Conservation (phyloP, 139 green algal species). For the Closterium sp. region DNA sequence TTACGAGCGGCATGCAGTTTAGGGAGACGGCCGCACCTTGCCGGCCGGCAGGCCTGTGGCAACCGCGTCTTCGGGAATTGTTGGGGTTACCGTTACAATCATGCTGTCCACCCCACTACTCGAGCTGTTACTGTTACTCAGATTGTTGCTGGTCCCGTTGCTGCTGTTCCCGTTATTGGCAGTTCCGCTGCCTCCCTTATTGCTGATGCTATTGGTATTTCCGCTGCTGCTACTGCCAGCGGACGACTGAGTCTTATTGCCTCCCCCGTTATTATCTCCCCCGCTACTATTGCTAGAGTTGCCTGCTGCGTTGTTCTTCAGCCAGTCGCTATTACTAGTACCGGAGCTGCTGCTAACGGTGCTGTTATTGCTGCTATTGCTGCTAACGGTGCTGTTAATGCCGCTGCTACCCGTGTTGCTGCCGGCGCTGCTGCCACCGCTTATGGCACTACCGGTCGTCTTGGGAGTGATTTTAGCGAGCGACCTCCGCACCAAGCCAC, state of each 20-base stretch:
- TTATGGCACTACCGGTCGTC: neutral
- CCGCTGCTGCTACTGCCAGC: neutral
- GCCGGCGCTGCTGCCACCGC: neutral
- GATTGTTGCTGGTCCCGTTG: neutral
- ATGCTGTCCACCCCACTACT: neutral
- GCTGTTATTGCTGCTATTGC: neutral
- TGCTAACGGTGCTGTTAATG: neutral
- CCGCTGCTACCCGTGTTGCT: neutral
- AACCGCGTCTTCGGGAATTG: neutral
- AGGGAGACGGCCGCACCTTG: neutral
- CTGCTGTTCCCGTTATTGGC: neutral
- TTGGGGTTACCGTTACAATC: neutral
- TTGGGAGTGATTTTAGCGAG: neutral
- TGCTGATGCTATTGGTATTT: neutral
- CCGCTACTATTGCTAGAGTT: neutral
- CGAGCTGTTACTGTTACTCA: neutral
- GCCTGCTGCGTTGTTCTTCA: no score
- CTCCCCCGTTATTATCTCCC: neutral
- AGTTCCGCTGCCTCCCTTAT: no score
- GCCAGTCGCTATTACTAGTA: neutral
- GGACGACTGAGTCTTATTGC: neutral
- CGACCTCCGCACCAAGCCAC: neutral
- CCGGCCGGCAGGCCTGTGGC: neutral
- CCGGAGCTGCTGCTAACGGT: neutral
- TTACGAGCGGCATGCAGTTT: neutral